Percentiles rank a stretch among this genome's conserved stretches.
Conservation (phyloP, 257 asterid genomes). For the Solanum pimpinellifolium region DNA sequence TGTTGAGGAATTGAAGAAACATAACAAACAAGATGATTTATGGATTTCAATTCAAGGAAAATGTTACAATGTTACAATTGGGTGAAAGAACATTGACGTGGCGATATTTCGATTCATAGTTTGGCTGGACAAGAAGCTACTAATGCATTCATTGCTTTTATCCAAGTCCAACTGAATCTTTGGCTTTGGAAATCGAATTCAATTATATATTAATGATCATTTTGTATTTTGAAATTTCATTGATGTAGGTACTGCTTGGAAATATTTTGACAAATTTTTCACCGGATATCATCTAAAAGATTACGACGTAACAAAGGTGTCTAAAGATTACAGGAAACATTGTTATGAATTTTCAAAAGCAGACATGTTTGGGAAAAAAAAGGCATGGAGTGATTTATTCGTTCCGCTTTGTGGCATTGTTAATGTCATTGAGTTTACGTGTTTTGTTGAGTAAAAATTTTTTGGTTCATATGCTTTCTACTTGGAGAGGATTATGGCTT, state of each 20-base stretch:
- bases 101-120: constrained; percentile 12
- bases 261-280: constrained; percentile 24
- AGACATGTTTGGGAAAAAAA: constrained; percentile 29
- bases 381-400: constrained; percentile 33
- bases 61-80: constrained; percentile 32
- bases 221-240: constrained; percentile 4
- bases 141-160: neutral
- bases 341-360: constrained; percentile 18
- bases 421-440: constrained; percentile 13
- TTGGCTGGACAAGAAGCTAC: constrained; percentile 1
- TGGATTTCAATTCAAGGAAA: constrained; percentile 41
- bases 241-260: constrained; percentile 32
- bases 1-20: constrained; percentile 20
- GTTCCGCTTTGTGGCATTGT: neutral
- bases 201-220: too few relatives aligned
- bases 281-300: constrained; percentile 27
- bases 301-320: constrained; percentile 30
- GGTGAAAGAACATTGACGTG: constrained; percentile 34
- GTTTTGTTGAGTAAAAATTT: neutral
- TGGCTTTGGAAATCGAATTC: neutral
- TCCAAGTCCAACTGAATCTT: neutral
- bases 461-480: too few relatives aligned
- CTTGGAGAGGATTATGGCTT: too few relatives aligned
- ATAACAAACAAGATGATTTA: constrained; percentile 17
- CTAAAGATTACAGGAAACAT: constrained; percentile 27